Base-by-base conservation (phyloP, 1,284 basidiomycete species). In the Agaricales sp. region DNA sequence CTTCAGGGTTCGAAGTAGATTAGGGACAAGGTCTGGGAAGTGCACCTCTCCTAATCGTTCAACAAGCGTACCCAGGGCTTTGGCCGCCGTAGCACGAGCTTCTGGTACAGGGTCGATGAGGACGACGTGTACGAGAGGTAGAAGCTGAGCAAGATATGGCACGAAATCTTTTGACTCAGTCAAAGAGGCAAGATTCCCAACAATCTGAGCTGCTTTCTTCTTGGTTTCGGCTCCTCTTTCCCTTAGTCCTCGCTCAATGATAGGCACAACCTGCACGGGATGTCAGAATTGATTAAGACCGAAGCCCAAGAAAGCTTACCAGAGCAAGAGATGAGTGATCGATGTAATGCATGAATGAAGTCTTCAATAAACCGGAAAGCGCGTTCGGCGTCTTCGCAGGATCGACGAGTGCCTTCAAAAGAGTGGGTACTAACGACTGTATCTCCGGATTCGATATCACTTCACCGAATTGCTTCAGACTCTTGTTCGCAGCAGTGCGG, bases 311-410 rank as follows among this genome's bases (percentile, higher is more conserved):
- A 25, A 43, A 21, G 66, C 80, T 58, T 53, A 92, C 91, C 58
- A 99, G 69, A 16, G 96, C 96, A n/a, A 99, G 72, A 2, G 96
- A 99, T 0, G 96, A 96, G 46, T 94, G 90, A 59, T 99, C 96
- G 57, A 99, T 95, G 61, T 97, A 98, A 63, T 99, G 96, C 67
- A 93, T 90, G 67, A 99, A 99, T 4, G 92, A 92, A 6, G 92
- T 98, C 65, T 92, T 92, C 53, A 99, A 74, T 30, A 99, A 71
- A 0, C 86, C 76, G 21, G 84, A 70, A 50, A 99, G 71, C 0
- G 95, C 96, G 52, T 74, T 81, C 6, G 87, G 78, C 3, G 92
- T 99, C 70, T 94, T 97, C 0, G 81, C 82, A 4, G 96, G 96
- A 66, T 99, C 95, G 21, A 97, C 93, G 57, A 99, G 77, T 1